These are phyloP conservation scores for Penicillium odoratum DNA, from an alignment of 495 filamentous ascomycete species.

Conservation along the genomic window DNA sequence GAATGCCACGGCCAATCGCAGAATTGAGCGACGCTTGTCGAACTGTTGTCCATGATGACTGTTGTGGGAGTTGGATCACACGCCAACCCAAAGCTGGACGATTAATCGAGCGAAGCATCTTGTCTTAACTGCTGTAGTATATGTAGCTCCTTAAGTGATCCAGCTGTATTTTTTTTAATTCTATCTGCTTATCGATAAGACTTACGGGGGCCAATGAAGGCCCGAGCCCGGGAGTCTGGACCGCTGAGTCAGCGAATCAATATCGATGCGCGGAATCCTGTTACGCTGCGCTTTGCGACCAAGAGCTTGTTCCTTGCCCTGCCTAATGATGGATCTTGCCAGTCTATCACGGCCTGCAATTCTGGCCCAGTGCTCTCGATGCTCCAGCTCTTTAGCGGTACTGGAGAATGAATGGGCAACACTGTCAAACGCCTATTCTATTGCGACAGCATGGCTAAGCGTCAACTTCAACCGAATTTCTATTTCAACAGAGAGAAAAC, in stretches of 20 bases:
- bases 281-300: constrained; percentile 2
- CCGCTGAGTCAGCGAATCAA: constrained; percentile 23
- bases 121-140: not conserved
- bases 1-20: constrained; percentile 55
- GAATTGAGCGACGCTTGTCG: constrained; percentile 51
- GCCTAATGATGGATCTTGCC: constrained; percentile 39
- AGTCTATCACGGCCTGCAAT: constrained; percentile 43
- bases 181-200: constrained; percentile 8
- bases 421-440: constrained; percentile 43
- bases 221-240: constrained; percentile 10
- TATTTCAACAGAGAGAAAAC: constrained; percentile 41
- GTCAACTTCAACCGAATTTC: constrained; percentile 46
- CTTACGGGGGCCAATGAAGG: not conserved
- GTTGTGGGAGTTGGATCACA: not conserved
- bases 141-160: not conserved
- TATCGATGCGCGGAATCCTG: constrained; percentile 3
- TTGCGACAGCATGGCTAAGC: constrained; percentile 46
- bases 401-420: constrained; percentile 52
- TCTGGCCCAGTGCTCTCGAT: constrained; percentile 43
- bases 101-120: constrained; percentile 2
- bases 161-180: not conserved
- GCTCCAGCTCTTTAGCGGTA: constrained; percentile 48
- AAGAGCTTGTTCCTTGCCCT: constrained; percentile 8
- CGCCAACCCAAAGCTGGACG: not conserved
- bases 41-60: not conserved